Conservation (phyloP, 345 rosid genomes). For the Aquilaria sinensis region DNA sequence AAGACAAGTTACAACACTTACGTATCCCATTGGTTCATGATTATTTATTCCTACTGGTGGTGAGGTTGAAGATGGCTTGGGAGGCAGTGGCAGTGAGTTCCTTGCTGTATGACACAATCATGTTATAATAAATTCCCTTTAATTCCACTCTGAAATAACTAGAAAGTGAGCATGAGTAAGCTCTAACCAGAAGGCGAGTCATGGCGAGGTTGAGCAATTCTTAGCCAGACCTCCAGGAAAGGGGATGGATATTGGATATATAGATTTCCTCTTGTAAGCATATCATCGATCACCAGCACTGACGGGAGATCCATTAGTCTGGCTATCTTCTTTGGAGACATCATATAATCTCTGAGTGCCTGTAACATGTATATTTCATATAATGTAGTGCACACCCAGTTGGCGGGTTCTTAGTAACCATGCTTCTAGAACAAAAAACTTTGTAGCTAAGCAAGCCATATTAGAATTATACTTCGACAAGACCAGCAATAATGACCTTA, state of each 20-base stretch:
- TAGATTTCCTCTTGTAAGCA: constrained; percentile 21
- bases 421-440: not conserved
- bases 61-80: constrained; percentile 42
- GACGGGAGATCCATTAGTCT: constrained; percentile 70
- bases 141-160: constrained; percentile 9
- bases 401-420: not conserved
- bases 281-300: constrained; percentile 39
- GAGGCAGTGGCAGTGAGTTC: constrained; percentile 34
- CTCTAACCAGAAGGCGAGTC: constrained; percentile 54
- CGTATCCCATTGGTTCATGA: constrained; percentile 37
- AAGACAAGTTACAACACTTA: constrained; percentile 26
- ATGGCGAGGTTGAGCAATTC: constrained; percentile 41
- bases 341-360: constrained; percentile 25
- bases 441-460: not conserved
- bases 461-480: not conserved
- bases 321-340: constrained; percentile 35
- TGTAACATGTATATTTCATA: constrained; percentile 19
- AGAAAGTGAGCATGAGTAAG: constrained; percentile 13
- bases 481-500: not conserved
- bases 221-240: constrained; percentile 59
- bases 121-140: constrained; percentile 10
- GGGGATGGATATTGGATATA: constrained; percentile 55
- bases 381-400: no score
- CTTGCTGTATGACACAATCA: constrained; percentile 36
- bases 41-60: constrained; percentile 27